Conservation (phyloP, 2,329 filamentous ascomycete genomes). For the Sporothrix schenckii region DNA sequence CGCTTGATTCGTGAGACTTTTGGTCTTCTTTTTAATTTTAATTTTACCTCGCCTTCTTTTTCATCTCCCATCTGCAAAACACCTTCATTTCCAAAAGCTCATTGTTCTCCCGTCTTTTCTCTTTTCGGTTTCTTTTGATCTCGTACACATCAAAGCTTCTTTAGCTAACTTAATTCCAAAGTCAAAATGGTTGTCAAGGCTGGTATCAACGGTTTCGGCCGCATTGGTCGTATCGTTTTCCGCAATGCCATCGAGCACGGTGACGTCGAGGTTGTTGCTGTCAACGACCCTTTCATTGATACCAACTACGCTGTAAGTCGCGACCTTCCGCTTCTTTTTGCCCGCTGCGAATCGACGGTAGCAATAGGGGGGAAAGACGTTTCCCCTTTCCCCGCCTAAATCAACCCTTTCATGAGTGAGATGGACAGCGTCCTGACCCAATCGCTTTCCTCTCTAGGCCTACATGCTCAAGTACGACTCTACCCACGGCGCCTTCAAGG, state of each 20-base stretch:
- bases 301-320: constrained; percentile 89
- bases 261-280: constrained; percentile 89
- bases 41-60: neutral
- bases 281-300: constrained; percentile 99
- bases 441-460: constrained; percentile 57
- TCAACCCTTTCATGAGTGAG: neutral
- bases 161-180: constrained; percentile 31
- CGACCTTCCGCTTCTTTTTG: neutral
- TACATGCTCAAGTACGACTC: constrained; percentile 99
- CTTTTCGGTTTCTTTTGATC: constrained; percentile 8
- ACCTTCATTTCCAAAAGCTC: neutral
- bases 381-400: neutral
- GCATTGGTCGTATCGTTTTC: constrained; percentile 99
- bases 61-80: constrained; percentile 6
- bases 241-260: constrained; percentile 91
- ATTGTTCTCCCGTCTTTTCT: neutral
- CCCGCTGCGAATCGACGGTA: neutral
- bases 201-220: constrained; percentile 99
- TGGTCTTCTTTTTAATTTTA: neutral
- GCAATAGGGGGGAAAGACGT: neutral
- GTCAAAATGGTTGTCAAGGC: constrained; percentile 69
- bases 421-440: neutral
- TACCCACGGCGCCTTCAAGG: constrained; percentile 96
- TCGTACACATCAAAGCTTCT: constrained; percentile 7
- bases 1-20: neutral